Percentiles rank a stretch among this genome's conserved stretches.
phyloP scores from a whole-genome alignment of 177 flowering plant genomes.

The Vitis hybrid region DNA sequence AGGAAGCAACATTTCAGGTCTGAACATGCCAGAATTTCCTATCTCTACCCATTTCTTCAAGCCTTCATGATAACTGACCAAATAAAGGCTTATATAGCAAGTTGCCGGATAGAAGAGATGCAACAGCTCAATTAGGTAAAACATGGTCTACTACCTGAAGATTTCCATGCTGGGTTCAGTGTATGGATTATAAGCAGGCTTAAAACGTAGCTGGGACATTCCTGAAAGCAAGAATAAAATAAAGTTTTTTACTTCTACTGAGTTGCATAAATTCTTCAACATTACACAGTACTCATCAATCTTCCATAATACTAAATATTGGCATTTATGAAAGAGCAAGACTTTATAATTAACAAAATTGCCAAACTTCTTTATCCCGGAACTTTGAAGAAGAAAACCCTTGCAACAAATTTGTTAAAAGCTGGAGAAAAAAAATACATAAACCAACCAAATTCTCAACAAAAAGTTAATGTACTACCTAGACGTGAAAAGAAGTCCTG shows the following conservation, averaged over 20 bases:
- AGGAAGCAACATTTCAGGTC: conserved; percentile 98
- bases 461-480: conserved; percentile 46
- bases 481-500: conserved; percentile 80
- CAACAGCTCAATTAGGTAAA: background rate
- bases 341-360: background rate
- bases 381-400: background rate
- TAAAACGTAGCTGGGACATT: conserved; percentile 82
- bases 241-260: background rate
- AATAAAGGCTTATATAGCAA: background rate
- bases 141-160: conserved; percentile 61
- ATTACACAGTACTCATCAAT: background rate
- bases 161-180: conserved; percentile 99
- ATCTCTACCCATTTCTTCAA: conserved; percentile 93
- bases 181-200: conserved; percentile 97
- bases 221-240: conserved; percentile 41
- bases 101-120: background rate
- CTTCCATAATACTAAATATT: background rate
- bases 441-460: background rate
- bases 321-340: background rate
- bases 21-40: conserved; percentile 97
- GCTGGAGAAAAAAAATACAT: no score
- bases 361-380: background rate
- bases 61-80: conserved; percentile 87
- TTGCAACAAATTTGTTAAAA: background rate
- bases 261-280: background rate